These are phyloP conservation scores for Picochlorum sp. DNA, from an alignment of 139 green algal genomes.

Conservation along the genomic window DNA sequence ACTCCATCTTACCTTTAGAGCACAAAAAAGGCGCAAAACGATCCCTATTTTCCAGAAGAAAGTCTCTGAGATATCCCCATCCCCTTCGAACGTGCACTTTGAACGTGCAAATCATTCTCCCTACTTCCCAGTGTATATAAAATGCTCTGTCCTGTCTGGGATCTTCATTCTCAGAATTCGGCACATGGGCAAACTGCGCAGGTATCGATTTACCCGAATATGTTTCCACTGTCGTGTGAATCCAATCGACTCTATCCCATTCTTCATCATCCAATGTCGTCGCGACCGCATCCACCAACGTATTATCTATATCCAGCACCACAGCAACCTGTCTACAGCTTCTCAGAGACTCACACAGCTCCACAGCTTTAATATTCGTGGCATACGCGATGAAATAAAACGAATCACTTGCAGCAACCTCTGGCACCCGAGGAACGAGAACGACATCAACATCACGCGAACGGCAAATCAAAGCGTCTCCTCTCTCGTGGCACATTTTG, in stretches of 20 bases:
- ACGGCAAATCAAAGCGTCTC: conserved; percentile 11
- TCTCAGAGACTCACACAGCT: conserved; percentile 23
- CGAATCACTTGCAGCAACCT: conserved; percentile 8
- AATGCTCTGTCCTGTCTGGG: background rate
- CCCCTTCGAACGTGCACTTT: conserved; percentile 20
- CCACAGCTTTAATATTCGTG: conserved; percentile 21
- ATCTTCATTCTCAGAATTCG: background rate
- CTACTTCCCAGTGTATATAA: conserved; percentile 21
- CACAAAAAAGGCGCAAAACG: conserved; percentile 21
- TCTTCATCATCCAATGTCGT: conserved; percentile 1
- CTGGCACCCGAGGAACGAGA: conserved; percentile 18
- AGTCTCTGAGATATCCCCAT: conserved; percentile 15
- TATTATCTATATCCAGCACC: conserved; percentile 25
- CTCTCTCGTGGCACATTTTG: conserved; percentile 9
- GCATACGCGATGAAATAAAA: conserved; percentile 26
- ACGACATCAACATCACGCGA: conserved; percentile 14
- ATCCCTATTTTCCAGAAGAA: conserved; percentile 4
- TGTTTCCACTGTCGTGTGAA: conserved; percentile 8
- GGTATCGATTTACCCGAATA: background rate
- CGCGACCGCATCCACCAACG: conserved; percentile 16
- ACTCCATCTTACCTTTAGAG: conserved; percentile 30
- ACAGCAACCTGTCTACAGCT: background rate
- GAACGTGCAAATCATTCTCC: conserved; percentile 17
- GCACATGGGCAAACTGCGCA: conserved; percentile 15
- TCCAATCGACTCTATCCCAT: conserved; percentile 18